Base-by-base conservation (phyloP, 2,329 filamentous ascomycete species). In the Cadophora gregata region DNA sequence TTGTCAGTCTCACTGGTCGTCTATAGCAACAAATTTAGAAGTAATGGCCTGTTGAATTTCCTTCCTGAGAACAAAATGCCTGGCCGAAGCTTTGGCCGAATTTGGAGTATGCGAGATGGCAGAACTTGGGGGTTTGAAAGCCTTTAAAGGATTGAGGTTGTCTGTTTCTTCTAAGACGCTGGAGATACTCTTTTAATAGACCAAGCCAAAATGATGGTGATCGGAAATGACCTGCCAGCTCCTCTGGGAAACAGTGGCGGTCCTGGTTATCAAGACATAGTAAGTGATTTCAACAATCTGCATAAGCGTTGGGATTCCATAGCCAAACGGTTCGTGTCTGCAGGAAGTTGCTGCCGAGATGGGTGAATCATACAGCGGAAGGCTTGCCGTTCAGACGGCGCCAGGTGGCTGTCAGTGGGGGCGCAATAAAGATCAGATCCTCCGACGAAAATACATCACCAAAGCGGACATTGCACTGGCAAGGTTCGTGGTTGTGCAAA, bases 371-470 rank as follows among this genome's bases (percentile, higher is more conserved):
- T 21, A 10, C 36, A 60, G 58, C 58, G 21, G 36, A 47, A 61
- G 59, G 45, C 59, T 51, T 61, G 45, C 56, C 25, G 27, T 33
- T 36, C 59, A 33, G 19, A 61, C 27, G 42, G 59, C 2, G 31
- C 14, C 45, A 50, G 42, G 47, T 27, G n/a, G 21, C 33, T 64
- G 16, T 48, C 36, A 56, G 55, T 63, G 63, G 66, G 47, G 63
- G 66, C 48, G 59, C 59, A 65, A 66, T 61, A n/a, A 38, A 27
- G 19, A 48, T 14, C 25, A 60, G 33, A 55, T 56, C 56, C 53
- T 64, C 42, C 61, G 27, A 64, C 58, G 62, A 67, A 62, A 64
- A 62, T 64, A 67, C 59, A 61, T 31, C 36, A 27, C 42, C 5
- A 51, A 31, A 62, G 25, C 31, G 27, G 29, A 42, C 21, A 59